phyloP scores from a whole-genome alignment of 495 filamentous ascomycete species.

The Achaetomiella virescens region DNA sequence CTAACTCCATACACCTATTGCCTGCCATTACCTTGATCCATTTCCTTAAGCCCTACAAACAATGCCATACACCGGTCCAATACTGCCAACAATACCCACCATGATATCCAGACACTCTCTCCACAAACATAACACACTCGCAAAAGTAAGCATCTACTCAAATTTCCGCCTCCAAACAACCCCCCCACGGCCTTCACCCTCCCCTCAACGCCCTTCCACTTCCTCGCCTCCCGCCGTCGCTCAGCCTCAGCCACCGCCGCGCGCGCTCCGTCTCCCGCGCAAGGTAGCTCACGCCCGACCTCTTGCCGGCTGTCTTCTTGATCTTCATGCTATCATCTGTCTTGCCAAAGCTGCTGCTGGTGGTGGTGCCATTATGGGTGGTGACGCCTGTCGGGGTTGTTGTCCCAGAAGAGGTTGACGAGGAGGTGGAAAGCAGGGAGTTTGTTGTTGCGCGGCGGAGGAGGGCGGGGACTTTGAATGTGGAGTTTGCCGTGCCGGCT shows the following conservation, averaged over 20 bases:
- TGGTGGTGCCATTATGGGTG: constrained; percentile 22
- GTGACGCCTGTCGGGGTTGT: constrained; percentile 22
- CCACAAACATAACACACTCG: background rate
- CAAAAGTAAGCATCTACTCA: constrained; percentile 27
- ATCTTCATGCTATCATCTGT: constrained; percentile 36
- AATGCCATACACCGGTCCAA: no score
- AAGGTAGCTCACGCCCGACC: constrained; percentile 68
- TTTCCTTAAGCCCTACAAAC: no score
- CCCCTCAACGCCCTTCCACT: constrained; percentile 58
- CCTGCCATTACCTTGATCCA: no score
- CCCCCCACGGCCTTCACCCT: constrained; percentile 41
- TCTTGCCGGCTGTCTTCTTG: constrained; percentile 62
- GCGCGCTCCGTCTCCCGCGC: constrained; percentile 64
- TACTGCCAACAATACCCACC: background rate
- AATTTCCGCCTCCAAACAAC: constrained; percentile 47
- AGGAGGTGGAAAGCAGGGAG: constrained; percentile 36
- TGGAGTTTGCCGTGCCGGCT: constrained; percentile 4
- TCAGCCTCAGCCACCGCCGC: constrained; percentile 54
- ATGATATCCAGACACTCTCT: background rate
- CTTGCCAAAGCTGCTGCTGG: constrained; percentile 29
- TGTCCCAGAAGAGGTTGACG: background rate
- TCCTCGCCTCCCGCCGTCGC: constrained; percentile 57
- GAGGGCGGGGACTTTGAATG: constrained; percentile 71
- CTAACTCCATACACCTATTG: no score
- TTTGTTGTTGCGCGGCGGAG: constrained; percentile 71